Evolutionary conservation across 192 early-diverging fungal genomes (phyloP), one percentile per base, ranked within the genome.

Genomic region (Polychytrium aggregatum): DNA sequence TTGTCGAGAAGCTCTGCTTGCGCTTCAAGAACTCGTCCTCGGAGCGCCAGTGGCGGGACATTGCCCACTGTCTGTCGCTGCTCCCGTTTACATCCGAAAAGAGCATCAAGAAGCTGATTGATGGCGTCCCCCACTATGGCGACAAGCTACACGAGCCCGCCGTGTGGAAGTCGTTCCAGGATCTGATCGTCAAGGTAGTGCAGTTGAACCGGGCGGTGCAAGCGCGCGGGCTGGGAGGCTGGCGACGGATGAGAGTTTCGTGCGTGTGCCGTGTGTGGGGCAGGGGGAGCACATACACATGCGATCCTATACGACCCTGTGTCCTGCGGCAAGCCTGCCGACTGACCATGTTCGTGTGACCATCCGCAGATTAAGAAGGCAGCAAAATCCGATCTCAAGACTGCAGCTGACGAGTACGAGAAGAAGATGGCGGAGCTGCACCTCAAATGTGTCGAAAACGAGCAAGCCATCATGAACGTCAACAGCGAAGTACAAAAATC

Each of bases 1-100:
- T 99, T 34, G 81, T 89, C 9, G 94, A 97, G 38, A 97, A 99
- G 65, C 74, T 99, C 24, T 99, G 94, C 68, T 73, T 87, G 46
- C 79, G 96, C 26, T 97, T 97, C 68, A 77, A 82, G 54, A 88
- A 82, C 56, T 72, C 87, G 3, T 72, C 79, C 13, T 82, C 84
- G 3, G 72, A 60, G 46, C 70, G 90, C 21, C 71, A 83, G 55
- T 97, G 90, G 86, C 74, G 90, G 33, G 94, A 97, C 60, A 90
- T 97, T 63, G 79, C 88, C 0, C 92, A 72, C 62, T 96, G 92
- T 66, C 63, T 99, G 43, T 85, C 88, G 9, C 61, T 94, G 44
- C 59, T 99, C 42, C 86, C 87, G 0, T 93, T 83, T 69, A 83
- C 86, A 48, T 79, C 78, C 3, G 94, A 95, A 52, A 86, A 82